Base-by-base conservation (phyloP, 2,329 filamentous ascomycete species). In the Neopestalotiopsis sp. region DNA sequence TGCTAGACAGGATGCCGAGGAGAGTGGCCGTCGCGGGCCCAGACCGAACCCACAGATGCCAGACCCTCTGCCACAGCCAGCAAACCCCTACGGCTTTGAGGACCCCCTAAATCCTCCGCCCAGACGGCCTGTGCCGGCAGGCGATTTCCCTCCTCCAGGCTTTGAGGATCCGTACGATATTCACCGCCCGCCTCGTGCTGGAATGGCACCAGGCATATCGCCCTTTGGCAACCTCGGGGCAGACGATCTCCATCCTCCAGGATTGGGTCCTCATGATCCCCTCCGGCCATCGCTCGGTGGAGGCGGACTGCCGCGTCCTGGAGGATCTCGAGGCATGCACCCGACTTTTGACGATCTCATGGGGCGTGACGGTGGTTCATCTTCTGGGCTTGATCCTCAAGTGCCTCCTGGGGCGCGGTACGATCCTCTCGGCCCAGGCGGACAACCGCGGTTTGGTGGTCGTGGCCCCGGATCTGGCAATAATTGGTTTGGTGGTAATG, bases 131-230 rank as follows among this genome's bases (percentile, higher is more conserved):
- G 77, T 90, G 17, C 94, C 95, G 0, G 82, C 87, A 0, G 90
- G 86, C 10, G 93, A 95, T 72, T 94, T 97, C 73, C 89, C 92
- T 0, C 95, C 95, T 0, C 96, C 96, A 0, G 94, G 89, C 24
- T 98, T 98, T 73, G 96, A 98, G 73, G 95, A 99, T 78, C 94
- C 98, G 76, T 91, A 94, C 75, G 94, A 98, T 71, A 86, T 98
- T 69, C 90, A 93, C 70, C 85, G 90, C 1, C 92, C 90, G 0
- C 86, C 88, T 2, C 87, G 90, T 10, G 84, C 86, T 71, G 78
- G 45, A 5, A 68, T 70, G 6, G 65, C 70, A 40, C 82, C 82
- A 6, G 86, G 84, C 32, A 82, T 84, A 14, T 85, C 88, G 13
- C 91, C 91, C 0, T 87, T 89, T 69, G 77, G 77, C 13, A 89